Evolutionary conservation across 208 protist species (phyloP).

Genomic region (Eutreptiella sp.): DNA sequence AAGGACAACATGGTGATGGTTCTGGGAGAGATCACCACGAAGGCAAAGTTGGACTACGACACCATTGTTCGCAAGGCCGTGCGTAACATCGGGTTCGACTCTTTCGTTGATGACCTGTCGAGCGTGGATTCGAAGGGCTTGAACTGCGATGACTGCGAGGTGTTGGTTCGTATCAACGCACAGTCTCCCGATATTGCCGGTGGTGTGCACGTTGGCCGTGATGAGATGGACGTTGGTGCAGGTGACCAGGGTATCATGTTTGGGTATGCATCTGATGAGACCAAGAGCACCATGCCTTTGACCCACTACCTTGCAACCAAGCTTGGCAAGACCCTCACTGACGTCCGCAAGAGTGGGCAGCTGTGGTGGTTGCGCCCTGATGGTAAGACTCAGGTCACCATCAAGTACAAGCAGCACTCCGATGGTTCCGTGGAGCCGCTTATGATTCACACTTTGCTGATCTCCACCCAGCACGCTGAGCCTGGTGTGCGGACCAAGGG

Average conservation of each 20-base stretch:
- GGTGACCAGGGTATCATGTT: constrained; percentile 99
- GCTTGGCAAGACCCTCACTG: constrained; percentile 86
- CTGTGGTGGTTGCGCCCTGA: constrained; percentile 94
- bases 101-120: too few species aligned
- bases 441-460: constrained; percentile 95
- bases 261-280: constrained; percentile 99
- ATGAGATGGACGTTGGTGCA: constrained; percentile 92
- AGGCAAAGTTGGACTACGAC: constrained; percentile 93
- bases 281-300: constrained; percentile 94
- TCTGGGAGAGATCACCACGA: constrained; percentile 99
- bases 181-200: constrained; percentile 98
- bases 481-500: too few species aligned
- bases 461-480: constrained; percentile 97
- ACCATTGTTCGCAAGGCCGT: constrained; percentile 91
- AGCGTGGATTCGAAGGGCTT: constrained; percentile 88
- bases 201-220: constrained; percentile 86
- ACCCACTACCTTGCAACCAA: constrained; percentile 89
- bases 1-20: constrained; percentile 99
- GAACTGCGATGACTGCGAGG: constrained; percentile 97
- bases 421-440: constrained; percentile 75
- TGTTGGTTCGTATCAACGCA: constrained; percentile 93
- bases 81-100: constrained; percentile 97
- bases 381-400: constrained; percentile 98
- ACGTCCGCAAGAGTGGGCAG: constrained; percentile 85
- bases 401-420: constrained; percentile 93